These are phyloP conservation scores for Syzygium aromaticum DNA, from an alignment of 345 rosid species.

Conservation along the genomic window DNA sequence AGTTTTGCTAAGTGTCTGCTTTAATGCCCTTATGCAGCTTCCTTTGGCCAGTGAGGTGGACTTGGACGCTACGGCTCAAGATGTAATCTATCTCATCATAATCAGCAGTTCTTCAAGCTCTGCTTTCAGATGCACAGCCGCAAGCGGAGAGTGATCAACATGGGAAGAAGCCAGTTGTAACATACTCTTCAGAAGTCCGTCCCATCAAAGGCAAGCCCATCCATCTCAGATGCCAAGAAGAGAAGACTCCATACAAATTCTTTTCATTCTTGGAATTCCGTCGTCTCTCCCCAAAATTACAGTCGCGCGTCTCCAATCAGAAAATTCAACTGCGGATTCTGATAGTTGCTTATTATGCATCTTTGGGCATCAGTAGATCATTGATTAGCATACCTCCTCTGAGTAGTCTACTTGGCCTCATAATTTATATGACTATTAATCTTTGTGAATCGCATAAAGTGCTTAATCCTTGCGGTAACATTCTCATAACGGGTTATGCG, in stretches of 20 bases:
- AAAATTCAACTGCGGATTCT: background rate
- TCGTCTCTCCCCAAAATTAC: background rate
- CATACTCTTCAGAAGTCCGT: constrained; percentile 24
- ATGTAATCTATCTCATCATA: constrained; percentile 35
- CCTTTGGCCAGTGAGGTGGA: constrained; percentile 58
- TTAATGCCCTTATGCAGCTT: constrained; percentile 35
- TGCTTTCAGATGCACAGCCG: constrained; percentile 82
- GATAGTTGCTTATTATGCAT: background rate
- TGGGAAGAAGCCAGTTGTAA: constrained; percentile 19
- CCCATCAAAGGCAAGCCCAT: constrained; percentile 66
- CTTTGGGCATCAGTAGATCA: background rate
- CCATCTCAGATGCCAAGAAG: constrained; percentile 25
- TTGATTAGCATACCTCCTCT: background rate
- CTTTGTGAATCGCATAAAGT: background rate
- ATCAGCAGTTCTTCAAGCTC: constrained; percentile 78
- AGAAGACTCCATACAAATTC: constrained; percentile 40
- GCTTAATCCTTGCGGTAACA: background rate
- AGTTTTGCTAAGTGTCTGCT: background rate
- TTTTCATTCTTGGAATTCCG: background rate
- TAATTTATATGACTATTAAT: background rate
- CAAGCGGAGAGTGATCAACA: constrained; percentile 41
- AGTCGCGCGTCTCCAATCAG: background rate
- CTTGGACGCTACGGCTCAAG: constrained; percentile 52
- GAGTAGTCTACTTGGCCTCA: background rate
- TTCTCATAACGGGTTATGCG: background rate